A percentile compares a stretch with the other conserved stretches of the same genome.
These are phyloP conservation scores for Hyaloperonospora arabidopsidis DNA, from an alignment of 352 stramenopile species.

Conservation along the genomic window DNA sequence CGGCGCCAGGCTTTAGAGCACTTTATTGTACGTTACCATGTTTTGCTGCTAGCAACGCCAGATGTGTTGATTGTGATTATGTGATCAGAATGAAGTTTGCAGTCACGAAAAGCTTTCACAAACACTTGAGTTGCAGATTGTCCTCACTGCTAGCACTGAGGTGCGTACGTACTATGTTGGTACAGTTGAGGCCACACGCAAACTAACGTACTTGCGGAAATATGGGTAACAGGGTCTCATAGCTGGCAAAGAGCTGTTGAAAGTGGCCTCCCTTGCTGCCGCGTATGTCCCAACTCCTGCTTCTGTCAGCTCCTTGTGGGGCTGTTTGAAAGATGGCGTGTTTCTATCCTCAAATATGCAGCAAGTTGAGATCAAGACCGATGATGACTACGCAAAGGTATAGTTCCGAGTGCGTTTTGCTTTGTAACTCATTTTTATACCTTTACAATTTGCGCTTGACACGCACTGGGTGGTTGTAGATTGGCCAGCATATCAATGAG, in stretches of 20 bases:
- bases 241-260: slow-evolving; percentile 74
- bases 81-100: slow-evolving; percentile 75
- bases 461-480: slow-evolving; percentile 27
- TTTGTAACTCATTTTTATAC: background rate
- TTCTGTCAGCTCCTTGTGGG: slow-evolving; percentile 73
- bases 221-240: slow-evolving; percentile 49
- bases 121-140: slow-evolving; percentile 76
- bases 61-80: slow-evolving; percentile 4
- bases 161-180: slow-evolving; percentile 23
- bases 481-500: slow-evolving; percentile 80
- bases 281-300: slow-evolving; percentile 72
- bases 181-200: background rate
- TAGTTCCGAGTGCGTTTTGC: background rate
- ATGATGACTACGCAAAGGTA: slow-evolving; percentile 80
- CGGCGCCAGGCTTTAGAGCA: slow-evolving; percentile 79
- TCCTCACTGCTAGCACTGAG: slow-evolving; percentile 75
- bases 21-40: slow-evolving; percentile 56
- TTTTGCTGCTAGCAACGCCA: slow-evolving; percentile 1
- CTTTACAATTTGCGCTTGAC: slow-evolving; percentile 1
- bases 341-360: slow-evolving; percentile 74
- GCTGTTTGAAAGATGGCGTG: slow-evolving; percentile 71
- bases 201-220: slow-evolving; percentile 1
- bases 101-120: slow-evolving; percentile 77
- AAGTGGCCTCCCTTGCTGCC: slow-evolving; percentile 61
- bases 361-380: slow-evolving; percentile 80